Conservation (phyloP, 177 flowering plant genomes). For the Vitis hybrid region DNA sequence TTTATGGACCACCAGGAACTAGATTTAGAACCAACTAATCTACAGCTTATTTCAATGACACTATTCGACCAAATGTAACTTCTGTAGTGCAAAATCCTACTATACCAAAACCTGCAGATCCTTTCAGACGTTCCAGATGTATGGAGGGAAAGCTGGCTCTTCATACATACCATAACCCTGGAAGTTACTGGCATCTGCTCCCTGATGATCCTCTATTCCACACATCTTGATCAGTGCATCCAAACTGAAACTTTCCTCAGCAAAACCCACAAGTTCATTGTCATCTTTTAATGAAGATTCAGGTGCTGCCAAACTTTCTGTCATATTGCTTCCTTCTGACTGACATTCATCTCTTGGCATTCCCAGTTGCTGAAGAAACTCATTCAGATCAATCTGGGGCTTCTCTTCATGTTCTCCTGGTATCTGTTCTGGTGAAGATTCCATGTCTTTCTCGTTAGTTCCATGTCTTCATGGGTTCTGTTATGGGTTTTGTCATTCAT, state of each 20-base stretch:
- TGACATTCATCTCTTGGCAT: slow-evolving; percentile 46
- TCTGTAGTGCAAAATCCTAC: too few species aligned
- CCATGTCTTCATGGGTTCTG: slow-evolving; percentile 4
- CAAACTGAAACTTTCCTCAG: slow-evolving; percentile 56
- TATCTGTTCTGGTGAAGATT: slow-evolving; percentile 21
- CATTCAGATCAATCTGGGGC: slow-evolving; percentile 77
- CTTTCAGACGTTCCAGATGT: slow-evolving; percentile 58
- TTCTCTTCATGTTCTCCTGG: slow-evolving; percentile 36
- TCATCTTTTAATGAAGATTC: slow-evolving; percentile 30
- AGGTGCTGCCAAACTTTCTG: slow-evolving; percentile 7
- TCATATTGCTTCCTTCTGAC: slow-evolving; percentile 19
- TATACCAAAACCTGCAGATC: slow-evolving; percentile 9
- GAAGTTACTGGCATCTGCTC: slow-evolving; percentile 24
- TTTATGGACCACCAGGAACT: not conserved
- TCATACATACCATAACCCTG: slow-evolving; percentile 46
- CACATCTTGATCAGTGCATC: slow-evolving; percentile 60
- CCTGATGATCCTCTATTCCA: slow-evolving; percentile 34
- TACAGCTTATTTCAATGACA: not conserved
- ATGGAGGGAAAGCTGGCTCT: slow-evolving; percentile 41
- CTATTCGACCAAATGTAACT: too few species aligned
- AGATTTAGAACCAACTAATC: not conserved
- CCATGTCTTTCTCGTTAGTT: slow-evolving; percentile 19
- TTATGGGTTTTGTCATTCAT: not conserved
- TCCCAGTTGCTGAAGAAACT: slow-evolving; percentile 77
- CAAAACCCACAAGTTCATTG: slow-evolving; percentile 21